phyloP scores from a whole-genome alignment of 441 rosid genomes.

The Mallotus repandus region DNA sequence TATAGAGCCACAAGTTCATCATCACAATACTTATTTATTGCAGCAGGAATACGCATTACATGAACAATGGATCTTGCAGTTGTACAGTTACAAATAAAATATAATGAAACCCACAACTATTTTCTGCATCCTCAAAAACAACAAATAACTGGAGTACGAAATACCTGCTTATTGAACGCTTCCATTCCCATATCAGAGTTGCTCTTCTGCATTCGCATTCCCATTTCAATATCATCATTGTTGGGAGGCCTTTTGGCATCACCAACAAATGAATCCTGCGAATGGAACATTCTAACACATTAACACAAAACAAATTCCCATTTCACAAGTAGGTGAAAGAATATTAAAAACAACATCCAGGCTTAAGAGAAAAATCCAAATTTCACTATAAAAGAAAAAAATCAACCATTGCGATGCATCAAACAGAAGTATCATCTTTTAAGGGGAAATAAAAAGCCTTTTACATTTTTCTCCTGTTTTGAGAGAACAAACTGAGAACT shows the following conservation, averaged over 20 bases:
- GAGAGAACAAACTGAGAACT: not conserved
- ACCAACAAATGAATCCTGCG: constrained; percentile 50
- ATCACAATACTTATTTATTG: not conserved
- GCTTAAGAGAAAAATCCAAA: not conserved
- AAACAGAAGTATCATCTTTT: not conserved
- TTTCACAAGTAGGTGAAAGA: not conserved
- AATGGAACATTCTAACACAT: not conserved
- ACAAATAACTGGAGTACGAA: not conserved
- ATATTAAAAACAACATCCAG: not conserved
- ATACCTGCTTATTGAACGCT: constrained; percentile 65
- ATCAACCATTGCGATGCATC: not conserved
- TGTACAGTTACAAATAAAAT: not conserved
- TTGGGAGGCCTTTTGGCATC: constrained; percentile 38
- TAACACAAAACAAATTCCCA: constrained; percentile 1
- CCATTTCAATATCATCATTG: constrained; percentile 63
- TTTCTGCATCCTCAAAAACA: not conserved
- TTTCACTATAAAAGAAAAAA: not conserved
- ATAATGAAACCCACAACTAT: too few species aligned
- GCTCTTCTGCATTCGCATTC: constrained; percentile 35
- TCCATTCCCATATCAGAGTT: constrained; percentile 65
- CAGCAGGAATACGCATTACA: not conserved
- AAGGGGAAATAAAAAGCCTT: too few species aligned
- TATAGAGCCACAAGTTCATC: not conserved
- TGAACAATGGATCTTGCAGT: not conserved
- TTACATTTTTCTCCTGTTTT: too few species aligned